phyloP scores from a whole-genome alignment of 2,329 filamentous ascomycete species.

The Aurifilum marmelostoma region DNA sequence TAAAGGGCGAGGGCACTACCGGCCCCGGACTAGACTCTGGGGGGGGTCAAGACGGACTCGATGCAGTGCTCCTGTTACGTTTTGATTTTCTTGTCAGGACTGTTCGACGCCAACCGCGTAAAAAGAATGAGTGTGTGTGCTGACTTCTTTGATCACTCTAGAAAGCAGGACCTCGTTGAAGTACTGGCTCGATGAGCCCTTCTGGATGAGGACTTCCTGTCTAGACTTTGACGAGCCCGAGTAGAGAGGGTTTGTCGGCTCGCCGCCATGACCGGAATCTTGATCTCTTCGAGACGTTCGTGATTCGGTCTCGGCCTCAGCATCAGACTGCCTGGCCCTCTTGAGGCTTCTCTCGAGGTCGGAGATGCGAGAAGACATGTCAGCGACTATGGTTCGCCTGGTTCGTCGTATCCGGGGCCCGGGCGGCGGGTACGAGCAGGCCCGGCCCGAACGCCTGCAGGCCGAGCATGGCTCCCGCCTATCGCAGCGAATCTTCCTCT shows the following conservation, averaged over 20 bases:
- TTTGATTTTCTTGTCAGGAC: slow-evolving; percentile 13
- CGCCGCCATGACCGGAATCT: neutral
- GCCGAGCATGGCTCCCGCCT: slow-evolving; percentile 37
- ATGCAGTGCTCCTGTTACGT: slow-evolving; percentile 30
- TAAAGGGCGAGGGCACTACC: slow-evolving; percentile 34
- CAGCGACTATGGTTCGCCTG: slow-evolving; percentile 35
- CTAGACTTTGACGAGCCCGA: slow-evolving; percentile 2
- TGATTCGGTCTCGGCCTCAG: slow-evolving; percentile 12
- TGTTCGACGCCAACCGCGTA: too few species aligned
- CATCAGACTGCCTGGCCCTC: slow-evolving; percentile 10
- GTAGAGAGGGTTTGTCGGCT: slow-evolving; percentile 1
- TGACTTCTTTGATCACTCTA: slow-evolving; percentile 40
- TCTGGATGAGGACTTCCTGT: slow-evolving; percentile 38
- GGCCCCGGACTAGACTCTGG: slow-evolving; percentile 14
- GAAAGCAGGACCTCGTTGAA: slow-evolving; percentile 44
- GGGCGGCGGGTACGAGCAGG: slow-evolving; percentile 38
- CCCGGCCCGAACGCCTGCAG: slow-evolving; percentile 33
- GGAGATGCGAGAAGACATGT: slow-evolving; percentile 42
- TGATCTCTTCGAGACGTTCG: slow-evolving; percentile 2
- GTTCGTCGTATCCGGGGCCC: slow-evolving; percentile 34
- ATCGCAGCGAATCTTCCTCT: slow-evolving; percentile 40
- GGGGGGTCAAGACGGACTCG: slow-evolving; percentile 32
- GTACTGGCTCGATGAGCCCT: slow-evolving; percentile 41
- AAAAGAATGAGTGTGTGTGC: slow-evolving; percentile 1
- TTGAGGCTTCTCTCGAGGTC: slow-evolving; percentile 39